phyloP scores from a whole-genome alignment of 805 yeast species.

The Henningerozyma blattae region DNA sequence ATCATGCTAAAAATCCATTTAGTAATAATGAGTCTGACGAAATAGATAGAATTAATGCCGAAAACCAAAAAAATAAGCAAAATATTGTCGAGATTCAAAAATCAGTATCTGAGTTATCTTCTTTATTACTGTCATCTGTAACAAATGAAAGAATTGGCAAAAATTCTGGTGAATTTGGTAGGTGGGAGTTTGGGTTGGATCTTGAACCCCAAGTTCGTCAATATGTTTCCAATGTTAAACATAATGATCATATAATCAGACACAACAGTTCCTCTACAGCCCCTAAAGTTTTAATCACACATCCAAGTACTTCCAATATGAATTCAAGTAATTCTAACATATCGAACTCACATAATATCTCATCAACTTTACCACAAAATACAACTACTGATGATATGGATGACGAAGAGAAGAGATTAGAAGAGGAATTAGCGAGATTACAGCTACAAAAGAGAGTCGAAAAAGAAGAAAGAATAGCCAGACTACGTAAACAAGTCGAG shows the following conservation, averaged over 20 bases:
- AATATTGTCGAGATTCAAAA: constrained; percentile 59
- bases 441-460: constrained; percentile 42
- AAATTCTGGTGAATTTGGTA: constrained; percentile 41
- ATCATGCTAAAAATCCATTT: constrained; percentile 46
- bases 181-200: constrained; percentile 76
- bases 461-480: constrained; percentile 48
- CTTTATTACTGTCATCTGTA: constrained; percentile 26
- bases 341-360: too few species aligned
- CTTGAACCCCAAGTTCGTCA: constrained; percentile 50
- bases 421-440: constrained; percentile 27
- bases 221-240: constrained; percentile 38
- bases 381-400: constrained; percentile 31
- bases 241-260: background rate
- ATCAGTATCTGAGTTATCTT: constrained; percentile 47
- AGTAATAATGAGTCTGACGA: constrained; percentile 28
- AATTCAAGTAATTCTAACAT: too few species aligned
- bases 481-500: constrained; percentile 47
- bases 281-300: too few species aligned
- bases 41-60: constrained; percentile 35
- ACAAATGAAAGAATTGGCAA: constrained; percentile 14
- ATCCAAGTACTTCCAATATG: too few species aligned
- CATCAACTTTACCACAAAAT: too few species aligned
- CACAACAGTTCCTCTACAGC: too few species aligned
- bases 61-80: constrained; percentile 41
- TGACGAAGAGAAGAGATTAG: constrained; percentile 35